These are phyloP conservation scores for Zymoseptoria tritici DNA, from an alignment of 2,329 filamentous ascomycete species.

Conservation along the genomic window DNA sequence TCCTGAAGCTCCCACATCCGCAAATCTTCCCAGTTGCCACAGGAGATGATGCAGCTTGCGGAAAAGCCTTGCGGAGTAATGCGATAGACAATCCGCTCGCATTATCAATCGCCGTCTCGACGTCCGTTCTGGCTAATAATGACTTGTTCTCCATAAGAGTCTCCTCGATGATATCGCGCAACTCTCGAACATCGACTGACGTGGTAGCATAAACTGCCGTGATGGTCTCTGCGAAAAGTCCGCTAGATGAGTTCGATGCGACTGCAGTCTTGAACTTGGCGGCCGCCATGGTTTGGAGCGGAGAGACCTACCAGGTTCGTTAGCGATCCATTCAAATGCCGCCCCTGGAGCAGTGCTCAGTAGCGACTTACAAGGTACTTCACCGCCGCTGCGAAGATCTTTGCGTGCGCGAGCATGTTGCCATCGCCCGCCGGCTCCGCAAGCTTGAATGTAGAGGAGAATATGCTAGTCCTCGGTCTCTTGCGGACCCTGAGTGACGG, in stretches of 20 bases:
- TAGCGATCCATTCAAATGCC: too few species aligned
- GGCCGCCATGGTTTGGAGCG: conserved; percentile 10
- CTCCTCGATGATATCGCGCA: conserved; percentile 18
- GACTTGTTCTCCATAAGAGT: neutral
- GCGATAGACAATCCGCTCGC: neutral
- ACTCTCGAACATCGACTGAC: conserved; percentile 35
- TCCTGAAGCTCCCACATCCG: too few species aligned
- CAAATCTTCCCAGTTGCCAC: too few species aligned
- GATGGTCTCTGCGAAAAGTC: conserved; percentile 34
- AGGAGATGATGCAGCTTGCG: too few species aligned
- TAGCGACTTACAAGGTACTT: conserved; percentile 9
- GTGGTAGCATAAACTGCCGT: conserved; percentile 36
- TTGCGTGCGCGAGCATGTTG: conserved; percentile 13
- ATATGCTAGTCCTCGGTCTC: too few species aligned
- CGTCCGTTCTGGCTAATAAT: neutral
- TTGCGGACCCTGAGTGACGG: too few species aligned
- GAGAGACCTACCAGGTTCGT: too few species aligned
- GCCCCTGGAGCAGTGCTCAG: too few species aligned
- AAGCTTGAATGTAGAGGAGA: too few species aligned
- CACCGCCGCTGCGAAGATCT: conserved; percentile 16
- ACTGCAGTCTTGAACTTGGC: conserved; percentile 13
- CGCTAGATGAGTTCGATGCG: too few species aligned
- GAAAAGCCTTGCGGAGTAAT: neutral
- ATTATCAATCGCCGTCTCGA: neutral
- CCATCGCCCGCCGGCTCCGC: neutral